Conservation (phyloP, 768 basidiomycete genomes). For the Mycena kentingensis region DNA sequence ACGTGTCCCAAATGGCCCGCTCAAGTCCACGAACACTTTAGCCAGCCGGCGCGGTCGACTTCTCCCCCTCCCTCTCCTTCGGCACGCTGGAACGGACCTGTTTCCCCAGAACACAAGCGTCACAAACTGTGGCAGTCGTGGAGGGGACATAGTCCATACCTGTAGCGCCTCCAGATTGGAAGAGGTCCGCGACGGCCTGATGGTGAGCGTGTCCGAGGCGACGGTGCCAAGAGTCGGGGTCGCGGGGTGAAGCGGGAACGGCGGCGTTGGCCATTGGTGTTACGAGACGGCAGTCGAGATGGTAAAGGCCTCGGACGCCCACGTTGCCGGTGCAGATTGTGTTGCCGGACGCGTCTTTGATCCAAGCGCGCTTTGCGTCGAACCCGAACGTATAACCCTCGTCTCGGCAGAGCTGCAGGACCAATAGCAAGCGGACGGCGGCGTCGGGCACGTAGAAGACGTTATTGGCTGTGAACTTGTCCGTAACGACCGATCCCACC, state of each 20-base stretch:
- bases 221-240: neutral
- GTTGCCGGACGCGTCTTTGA: neutral
- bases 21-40: constrained; percentile 35
- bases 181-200: neutral
- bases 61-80: constrained; percentile 26
- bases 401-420: neutral
- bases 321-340: constrained; percentile 1
- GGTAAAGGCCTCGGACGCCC: neutral
- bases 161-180: neutral
- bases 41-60: constrained; percentile 29
- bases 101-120: constrained; percentile 39
- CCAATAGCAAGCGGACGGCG: constrained; percentile 2
- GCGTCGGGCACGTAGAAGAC: constrained; percentile 7
- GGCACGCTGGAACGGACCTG: constrained; percentile 37
- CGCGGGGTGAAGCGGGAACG: neutral
- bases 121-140: constrained; percentile 1
- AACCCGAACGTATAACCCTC: neutral
- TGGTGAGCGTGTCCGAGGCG: constrained; percentile 6
- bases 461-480: neutral
- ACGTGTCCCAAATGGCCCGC: constrained; percentile 23
- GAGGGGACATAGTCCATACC: constrained; percentile 14
- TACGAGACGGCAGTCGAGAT: neutral
- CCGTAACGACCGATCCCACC: constrained; percentile 5
- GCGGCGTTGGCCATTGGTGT: neutral
- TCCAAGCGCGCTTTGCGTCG: neutral